These are phyloP conservation scores for Silene latifolia DNA, from an alignment of 148 eudicot genomes.

Conservation along the genomic window DNA sequence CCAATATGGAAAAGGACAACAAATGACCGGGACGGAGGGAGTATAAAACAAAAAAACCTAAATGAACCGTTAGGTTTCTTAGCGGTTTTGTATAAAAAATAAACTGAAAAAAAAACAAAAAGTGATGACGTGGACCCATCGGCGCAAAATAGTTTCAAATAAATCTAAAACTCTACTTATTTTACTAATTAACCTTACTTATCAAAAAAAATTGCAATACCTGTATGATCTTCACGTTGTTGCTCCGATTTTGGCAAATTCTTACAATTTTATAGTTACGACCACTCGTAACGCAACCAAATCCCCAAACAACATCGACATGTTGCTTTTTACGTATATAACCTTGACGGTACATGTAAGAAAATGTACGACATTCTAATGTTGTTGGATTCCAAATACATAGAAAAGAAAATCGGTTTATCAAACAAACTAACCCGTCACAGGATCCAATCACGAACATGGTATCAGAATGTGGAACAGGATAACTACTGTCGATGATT, in stretches of 20 bases:
- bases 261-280: conserved; percentile 8
- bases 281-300: not conserved
- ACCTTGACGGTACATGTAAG: not conserved
- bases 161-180: no score
- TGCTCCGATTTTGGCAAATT: not conserved
- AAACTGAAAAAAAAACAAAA: no score
- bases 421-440: not conserved
- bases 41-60: no score
- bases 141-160: no score
- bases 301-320: conserved; percentile 11
- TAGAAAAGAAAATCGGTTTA: not conserved
- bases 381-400: not conserved
- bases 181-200: no score
- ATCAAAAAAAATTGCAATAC: no score
- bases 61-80: no score
- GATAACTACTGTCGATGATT: not conserved
- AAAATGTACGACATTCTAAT: not conserved
- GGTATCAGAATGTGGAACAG: not conserved
- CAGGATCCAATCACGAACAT: conserved; percentile 5
- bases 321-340: not conserved
- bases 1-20: no score
- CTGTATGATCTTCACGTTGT: not conserved
- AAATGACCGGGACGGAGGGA: no score
- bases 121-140: no score
- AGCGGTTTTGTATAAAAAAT: no score